phyloP scores from a whole-genome alignment of 352 stramenopile genomes.

The Phytopythium cucurbitacearum region DNA sequence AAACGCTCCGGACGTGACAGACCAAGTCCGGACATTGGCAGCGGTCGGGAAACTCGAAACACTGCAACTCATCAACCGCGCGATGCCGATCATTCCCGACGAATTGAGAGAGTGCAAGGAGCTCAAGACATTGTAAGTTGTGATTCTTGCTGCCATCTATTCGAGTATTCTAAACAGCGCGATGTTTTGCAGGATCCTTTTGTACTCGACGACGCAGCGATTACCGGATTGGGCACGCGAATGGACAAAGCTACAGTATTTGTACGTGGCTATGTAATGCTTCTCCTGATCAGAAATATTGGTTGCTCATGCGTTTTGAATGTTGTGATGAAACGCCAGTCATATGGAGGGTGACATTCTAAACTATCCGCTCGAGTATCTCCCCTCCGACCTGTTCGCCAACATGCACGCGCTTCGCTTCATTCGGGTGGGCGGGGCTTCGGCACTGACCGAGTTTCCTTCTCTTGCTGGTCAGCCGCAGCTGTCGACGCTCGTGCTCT shows the following conservation, averaged over 20 bases:
- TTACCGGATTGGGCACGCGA: slow-evolving; percentile 25
- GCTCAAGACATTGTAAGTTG: slow-evolving; percentile 17
- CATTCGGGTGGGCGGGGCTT: slow-evolving; percentile 24
- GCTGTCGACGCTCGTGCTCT: slow-evolving; percentile 28
- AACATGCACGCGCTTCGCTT: slow-evolving; percentile 35
- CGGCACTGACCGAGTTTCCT: slow-evolving; percentile 21
- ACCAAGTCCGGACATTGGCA: slow-evolving; percentile 21
- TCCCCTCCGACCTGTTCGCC: slow-evolving; percentile 24
- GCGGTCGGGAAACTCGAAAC: slow-evolving; percentile 23
- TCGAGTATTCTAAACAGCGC: background rate
- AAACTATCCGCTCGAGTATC: slow-evolving; percentile 21
- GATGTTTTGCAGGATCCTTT: slow-evolving; percentile 15
- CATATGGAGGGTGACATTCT: slow-evolving; percentile 31
- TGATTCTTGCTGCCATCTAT: background rate
- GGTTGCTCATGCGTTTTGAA: background rate
- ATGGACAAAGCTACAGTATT: slow-evolving; percentile 21
- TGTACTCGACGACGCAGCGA: slow-evolving; percentile 23
- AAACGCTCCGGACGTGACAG: slow-evolving; percentile 22
- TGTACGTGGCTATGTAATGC: slow-evolving; percentile 10
- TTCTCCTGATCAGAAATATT: background rate
- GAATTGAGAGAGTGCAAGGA: slow-evolving; percentile 22
- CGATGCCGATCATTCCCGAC: slow-evolving; percentile 23
- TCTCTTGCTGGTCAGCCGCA: slow-evolving; percentile 23
- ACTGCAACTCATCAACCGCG: slow-evolving; percentile 40
- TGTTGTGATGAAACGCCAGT: slow-evolving; percentile 5